Conservation (phyloP, 768 basidiomycete genomes). For the Antrodiella citrinella region DNA sequence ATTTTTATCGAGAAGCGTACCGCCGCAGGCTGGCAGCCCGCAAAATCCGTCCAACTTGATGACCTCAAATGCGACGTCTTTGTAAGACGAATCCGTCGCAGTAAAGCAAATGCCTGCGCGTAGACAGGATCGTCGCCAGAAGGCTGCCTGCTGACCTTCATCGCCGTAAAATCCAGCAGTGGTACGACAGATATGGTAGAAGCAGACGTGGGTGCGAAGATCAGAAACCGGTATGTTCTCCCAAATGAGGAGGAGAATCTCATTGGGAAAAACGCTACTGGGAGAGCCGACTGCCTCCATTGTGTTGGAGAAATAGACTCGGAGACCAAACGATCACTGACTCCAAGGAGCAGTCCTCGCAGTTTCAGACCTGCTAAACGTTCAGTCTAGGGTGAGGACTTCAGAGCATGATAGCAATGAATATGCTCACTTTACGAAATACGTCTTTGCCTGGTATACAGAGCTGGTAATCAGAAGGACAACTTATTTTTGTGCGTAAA, state of each 20-base stretch:
- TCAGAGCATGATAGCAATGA: too few relatives aligned
- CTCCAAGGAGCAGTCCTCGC: too few relatives aligned
- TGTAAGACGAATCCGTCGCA: conserved; percentile 10
- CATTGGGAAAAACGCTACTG: conserved; percentile 11
- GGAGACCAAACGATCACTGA: too few relatives aligned
- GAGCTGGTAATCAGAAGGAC: too few relatives aligned
- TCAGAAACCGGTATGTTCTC: conserved; percentile 9
- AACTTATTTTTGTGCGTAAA: too few relatives aligned
- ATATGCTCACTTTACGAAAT: too few relatives aligned
- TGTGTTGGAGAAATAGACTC: too few relatives aligned
- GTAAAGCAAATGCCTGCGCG: conserved; percentile 11
- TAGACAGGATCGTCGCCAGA: conserved; percentile 10
- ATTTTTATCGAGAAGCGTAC: conserved; percentile 10
- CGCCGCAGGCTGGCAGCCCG: conserved; percentile 12
- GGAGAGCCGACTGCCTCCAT: too few relatives aligned
- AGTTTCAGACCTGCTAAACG: too few relatives aligned
- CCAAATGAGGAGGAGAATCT: conserved; percentile 12
- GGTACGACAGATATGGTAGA: conserved; percentile 10
- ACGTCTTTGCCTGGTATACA: too few relatives aligned
- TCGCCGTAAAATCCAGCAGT: conserved; percentile 15
- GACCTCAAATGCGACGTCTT: conserved; percentile 13
- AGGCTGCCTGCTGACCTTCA: conserved; percentile 8
- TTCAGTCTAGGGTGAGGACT: too few relatives aligned
- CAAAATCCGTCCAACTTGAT: conserved; percentile 15
- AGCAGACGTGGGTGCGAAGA: conserved; percentile 17